Evolutionary conservation across 1,284 basidiomycete genomes (phyloP), one percentile per base, ranked within the genome.

Genomic region (Rhizopogon hawkerae): DNA sequence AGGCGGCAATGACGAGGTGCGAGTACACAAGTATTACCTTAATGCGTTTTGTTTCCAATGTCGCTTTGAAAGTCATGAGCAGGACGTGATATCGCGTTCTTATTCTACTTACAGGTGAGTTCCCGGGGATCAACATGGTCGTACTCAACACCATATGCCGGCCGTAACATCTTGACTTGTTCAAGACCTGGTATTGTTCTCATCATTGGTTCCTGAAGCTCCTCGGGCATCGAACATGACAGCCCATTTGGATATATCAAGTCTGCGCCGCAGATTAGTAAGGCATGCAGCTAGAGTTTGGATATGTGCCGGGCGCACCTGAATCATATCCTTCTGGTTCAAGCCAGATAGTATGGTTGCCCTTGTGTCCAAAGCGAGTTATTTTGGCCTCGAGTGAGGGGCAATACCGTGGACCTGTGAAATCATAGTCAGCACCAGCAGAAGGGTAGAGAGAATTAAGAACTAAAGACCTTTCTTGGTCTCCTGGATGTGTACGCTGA

Each of bases 71-170:
- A 2, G 18, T 3, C 16, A 24, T 65, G 24, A 52, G 18, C 23
- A 26, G 1, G 8, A 5, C 31, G 14, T 8, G 18, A 10, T 33
- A 2, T 13, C 6, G 26, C 10, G 29, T 0, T 44, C 13, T 4
- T 23, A 0, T 8, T 5, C 16, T 11, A 72, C 79, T 55, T 55
- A 88, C 87, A 70, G 26, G 70, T 72, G 35, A 94, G 73, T 58
- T 93, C 90, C 34, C 88, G 72, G 4, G 92, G 84, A 66, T 94
- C 91, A n/a, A 94, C 76, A 59, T 91, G 84, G 58, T 94, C 92
- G 58, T 94, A 95, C 62, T 95, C 91, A 33, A 95, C 91, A 1
- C 92, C 92, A 67, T 94, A 95, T 0, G 90, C 92, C 0, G 91
- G 89, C 55, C 76, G 72, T 2, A 89, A 75, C 73, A 94, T 85